Conservation (phyloP, 352 stramenopile species). For the Saprolegnia parasitica region DNA sequence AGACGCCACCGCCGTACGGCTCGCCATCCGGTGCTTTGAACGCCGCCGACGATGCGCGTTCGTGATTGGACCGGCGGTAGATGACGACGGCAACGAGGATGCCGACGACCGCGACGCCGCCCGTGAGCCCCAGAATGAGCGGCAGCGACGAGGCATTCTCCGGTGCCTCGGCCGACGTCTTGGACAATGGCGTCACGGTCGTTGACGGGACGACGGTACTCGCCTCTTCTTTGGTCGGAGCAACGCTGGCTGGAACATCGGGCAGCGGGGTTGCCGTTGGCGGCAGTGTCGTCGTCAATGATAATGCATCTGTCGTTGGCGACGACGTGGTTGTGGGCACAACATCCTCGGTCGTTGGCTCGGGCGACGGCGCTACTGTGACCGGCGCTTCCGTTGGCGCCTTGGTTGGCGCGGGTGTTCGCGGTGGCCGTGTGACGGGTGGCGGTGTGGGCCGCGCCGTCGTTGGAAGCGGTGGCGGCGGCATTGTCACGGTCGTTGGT, state of each 20-base stretch:
- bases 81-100: background rate
- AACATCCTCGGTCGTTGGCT: no score
- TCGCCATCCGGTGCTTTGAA: slow-evolving; percentile 1
- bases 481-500: background rate
- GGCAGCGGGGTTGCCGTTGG: background rate
- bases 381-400: slow-evolving; percentile 1
- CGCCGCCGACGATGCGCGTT: background rate
- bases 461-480: background rate
- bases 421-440: background rate
- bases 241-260: background rate
- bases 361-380: background rate
- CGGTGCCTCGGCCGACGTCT: background rate
- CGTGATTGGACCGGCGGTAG: background rate
- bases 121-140: slow-evolving; percentile 2
- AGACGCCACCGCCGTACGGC: background rate
- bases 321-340: no score
- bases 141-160: background rate
- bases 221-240: no score
- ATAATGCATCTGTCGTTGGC: background rate
- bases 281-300: background rate
- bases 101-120: background rate
- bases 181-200: background rate
- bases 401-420: background rate
- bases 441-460: background rate
- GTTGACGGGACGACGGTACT: no score